phyloP scores from a whole-genome alignment of 2,329 filamentous ascomycete genomes.

The Coniochaeta prunicola region DNA sequence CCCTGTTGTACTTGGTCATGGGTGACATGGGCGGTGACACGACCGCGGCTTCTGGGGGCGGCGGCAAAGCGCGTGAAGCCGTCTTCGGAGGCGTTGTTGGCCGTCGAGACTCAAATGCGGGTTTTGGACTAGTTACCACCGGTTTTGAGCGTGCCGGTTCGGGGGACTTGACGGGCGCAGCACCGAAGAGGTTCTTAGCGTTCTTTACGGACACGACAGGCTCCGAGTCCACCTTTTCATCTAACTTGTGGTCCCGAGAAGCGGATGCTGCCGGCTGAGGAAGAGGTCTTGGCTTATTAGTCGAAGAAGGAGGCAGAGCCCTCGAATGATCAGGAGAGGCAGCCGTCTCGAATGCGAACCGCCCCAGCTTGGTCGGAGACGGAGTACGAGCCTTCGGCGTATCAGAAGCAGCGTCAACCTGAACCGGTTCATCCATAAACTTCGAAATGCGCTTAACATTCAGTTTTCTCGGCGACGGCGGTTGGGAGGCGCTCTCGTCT shows the following conservation, averaged over 20 bases:
- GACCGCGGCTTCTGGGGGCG: conserved; percentile 11
- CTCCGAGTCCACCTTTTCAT: conserved; percentile 19
- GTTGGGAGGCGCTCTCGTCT: conserved; percentile 28
- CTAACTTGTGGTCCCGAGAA: conserved; percentile 19
- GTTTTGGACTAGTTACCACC: not conserved
- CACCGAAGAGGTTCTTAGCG: conserved; percentile 24
- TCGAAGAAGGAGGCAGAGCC: conserved; percentile 17
- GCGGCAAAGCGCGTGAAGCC: conserved; percentile 21
- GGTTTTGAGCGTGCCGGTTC: conserved; percentile 1
- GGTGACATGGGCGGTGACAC: conserved; percentile 31
- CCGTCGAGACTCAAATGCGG: conserved; percentile 1
- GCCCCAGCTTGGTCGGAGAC: conserved; percentile 24
- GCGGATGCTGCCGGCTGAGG: conserved; percentile 13
- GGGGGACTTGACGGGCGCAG: conserved; percentile 5
- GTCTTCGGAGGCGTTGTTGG: conserved; percentile 9
- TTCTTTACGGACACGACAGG: conserved; percentile 29
- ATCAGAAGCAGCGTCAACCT: conserved; percentile 17
- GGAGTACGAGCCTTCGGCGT: conserved; percentile 17
- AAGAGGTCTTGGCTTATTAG: conserved; percentile 22
- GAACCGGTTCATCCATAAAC: conserved; percentile 42
- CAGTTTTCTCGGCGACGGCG: conserved; percentile 50
- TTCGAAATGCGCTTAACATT: conserved; percentile 52
- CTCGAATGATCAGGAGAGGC: not conserved
- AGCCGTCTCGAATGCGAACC: conserved; percentile 15
- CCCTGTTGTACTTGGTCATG: conserved; percentile 35